Conservation (phyloP, 1,139 yeast species). For the Arxiozyma heterogenica region DNA sequence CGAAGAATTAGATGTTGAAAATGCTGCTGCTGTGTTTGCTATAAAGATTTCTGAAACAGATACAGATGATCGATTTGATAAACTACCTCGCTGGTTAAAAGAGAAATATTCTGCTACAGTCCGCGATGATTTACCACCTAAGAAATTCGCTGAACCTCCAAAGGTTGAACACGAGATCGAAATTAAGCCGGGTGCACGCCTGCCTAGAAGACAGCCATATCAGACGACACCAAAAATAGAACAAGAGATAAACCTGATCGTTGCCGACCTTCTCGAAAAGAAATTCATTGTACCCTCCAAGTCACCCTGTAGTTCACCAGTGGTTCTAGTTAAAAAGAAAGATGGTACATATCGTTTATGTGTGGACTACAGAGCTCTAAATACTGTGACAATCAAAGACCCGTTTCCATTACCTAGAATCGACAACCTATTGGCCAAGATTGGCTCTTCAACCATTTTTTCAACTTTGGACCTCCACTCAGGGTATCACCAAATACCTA, state of each 20-base stretch:
- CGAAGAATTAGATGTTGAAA: too few species aligned
- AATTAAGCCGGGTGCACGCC: slow-evolving; percentile 1
- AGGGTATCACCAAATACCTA: slow-evolving; percentile 15
- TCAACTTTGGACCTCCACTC: slow-evolving; percentile 11
- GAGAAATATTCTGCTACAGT: background rate
- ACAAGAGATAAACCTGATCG: slow-evolving; percentile 2
- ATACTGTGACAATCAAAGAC: slow-evolving; percentile 17
- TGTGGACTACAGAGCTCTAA: slow-evolving; percentile 24
- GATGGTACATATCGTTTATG: slow-evolving; percentile 20
- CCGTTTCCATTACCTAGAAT: slow-evolving; percentile 23
- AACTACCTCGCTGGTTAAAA: background rate
- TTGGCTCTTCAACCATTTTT: slow-evolving; percentile 8
- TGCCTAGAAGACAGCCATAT: slow-evolving; percentile 8
- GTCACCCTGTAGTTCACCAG: slow-evolving; percentile 17
- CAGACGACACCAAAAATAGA: slow-evolving; percentile 5
- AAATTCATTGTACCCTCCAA: slow-evolving; percentile 14
- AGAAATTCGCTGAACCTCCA: background rate
- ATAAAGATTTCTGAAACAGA: background rate
- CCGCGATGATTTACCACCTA: slow-evolving; percentile 2
- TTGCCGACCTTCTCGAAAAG: slow-evolving; percentile 12
- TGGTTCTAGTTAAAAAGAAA: slow-evolving; percentile 19
- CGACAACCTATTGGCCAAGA: slow-evolving; percentile 9
- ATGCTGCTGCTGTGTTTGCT: background rate
- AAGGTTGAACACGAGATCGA: slow-evolving; percentile 4
- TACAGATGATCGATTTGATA: background rate